A percentile compares a stretch with the other conserved stretches of the same genome.
Evolutionary conservation across 345 rosid species (phyloP).

Genomic region (Heritiera fomes): DNA sequence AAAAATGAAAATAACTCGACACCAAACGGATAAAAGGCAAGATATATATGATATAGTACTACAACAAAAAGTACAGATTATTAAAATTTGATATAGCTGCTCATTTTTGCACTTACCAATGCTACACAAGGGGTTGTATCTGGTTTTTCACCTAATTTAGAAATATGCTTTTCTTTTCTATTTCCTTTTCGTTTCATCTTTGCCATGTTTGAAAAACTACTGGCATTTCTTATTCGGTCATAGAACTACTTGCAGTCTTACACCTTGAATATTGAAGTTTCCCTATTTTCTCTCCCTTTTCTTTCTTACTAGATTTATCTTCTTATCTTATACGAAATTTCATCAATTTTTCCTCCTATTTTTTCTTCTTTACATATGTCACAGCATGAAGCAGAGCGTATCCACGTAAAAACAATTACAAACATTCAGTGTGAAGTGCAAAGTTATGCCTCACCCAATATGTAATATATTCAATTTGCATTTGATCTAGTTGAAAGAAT

Average conservation of each 20-base stretch:
- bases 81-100: neutral
- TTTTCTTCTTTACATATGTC: neutral
- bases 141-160: neutral
- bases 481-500: neutral
- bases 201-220: neutral
- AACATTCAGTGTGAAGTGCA: neutral
- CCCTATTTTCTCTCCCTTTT: neutral
- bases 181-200: neutral
- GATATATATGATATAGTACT: neutral
- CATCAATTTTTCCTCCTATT: neutral
- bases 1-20: neutral
- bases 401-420: neutral
- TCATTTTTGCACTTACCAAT: neutral
- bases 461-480: neutral
- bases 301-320: neutral
- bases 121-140: neutral
- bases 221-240: neutral
- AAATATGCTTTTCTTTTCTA: neutral
- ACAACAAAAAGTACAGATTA: neutral
- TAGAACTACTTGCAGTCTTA: neutral
- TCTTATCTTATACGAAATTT: neutral
- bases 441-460: neutral
- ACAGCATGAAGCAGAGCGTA: neutral
- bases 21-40: neutral
- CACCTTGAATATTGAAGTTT: neutral